phyloP scores from a whole-genome alignment of 768 basidiomycete species.

The Tricholoma bakamatsutake region DNA sequence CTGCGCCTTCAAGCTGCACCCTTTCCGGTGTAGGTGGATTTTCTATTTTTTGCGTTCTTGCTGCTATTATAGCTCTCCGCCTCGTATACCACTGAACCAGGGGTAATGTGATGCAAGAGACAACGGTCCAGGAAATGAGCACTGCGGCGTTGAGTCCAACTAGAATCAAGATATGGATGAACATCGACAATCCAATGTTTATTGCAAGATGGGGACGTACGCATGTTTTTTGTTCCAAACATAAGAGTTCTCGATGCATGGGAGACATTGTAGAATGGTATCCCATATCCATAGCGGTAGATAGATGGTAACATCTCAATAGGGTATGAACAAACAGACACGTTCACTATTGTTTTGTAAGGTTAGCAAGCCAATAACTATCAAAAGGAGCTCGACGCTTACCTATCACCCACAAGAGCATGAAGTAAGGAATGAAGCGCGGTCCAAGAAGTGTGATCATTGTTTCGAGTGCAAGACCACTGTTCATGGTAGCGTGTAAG shows the following conservation, averaged over 20 bases:
- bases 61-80: not conserved
- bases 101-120: slow-evolving; percentile 18
- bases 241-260: slow-evolving; percentile 42
- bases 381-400: slow-evolving; percentile 12
- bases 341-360: slow-evolving; percentile 37
- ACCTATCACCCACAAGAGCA: slow-evolving; percentile 62
- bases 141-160: slow-evolving; percentile 55
- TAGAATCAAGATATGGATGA: slow-evolving; percentile 16
- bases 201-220: slow-evolving; percentile 24
- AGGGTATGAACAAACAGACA: slow-evolving; percentile 50
- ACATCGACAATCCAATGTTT: not conserved
- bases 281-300: slow-evolving; percentile 48
- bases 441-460: slow-evolving; percentile 49
- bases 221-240: slow-evolving; percentile 45
- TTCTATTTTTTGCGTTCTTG: not conserved
- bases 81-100: slow-evolving; percentile 16
- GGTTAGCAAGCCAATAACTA: not conserved
- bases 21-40: no score
- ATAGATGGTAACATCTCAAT: slow-evolving; percentile 39
- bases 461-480: slow-evolving; percentile 60
- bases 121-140: slow-evolving; percentile 26
- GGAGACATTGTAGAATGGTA: slow-evolving; percentile 55
- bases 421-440: slow-evolving; percentile 52
- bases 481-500: slow-evolving; percentile 12
- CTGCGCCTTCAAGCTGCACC: no score